These are phyloP conservation scores for Gracilaria vermiculophylla DNA, from an alignment of 23 red algal genomes.

Conservation along the genomic window DNA sequence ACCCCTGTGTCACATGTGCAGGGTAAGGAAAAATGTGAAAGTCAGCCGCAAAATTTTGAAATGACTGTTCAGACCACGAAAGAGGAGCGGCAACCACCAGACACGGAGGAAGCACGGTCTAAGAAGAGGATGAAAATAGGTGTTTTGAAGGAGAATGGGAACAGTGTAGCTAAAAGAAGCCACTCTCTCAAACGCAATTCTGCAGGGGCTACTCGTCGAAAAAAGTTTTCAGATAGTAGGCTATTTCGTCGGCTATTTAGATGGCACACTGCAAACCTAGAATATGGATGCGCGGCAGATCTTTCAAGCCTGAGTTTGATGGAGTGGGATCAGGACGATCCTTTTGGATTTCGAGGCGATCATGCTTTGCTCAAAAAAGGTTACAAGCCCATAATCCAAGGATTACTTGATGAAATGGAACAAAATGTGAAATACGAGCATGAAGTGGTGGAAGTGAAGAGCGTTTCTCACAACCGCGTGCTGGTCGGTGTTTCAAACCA, in stretches of 20 bases:
- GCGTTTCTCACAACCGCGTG: conserved; percentile 2
- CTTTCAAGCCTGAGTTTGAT: conserved; percentile 55
- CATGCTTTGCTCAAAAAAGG: conserved; percentile 78
- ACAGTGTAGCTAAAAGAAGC: background rate
- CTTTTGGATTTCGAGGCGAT: conserved; percentile 78
- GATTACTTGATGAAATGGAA: conserved; percentile 58
- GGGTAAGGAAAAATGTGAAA: background rate
- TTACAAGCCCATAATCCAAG: conserved; percentile 58
- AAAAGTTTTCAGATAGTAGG: background rate
- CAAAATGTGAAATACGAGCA: conserved; percentile 26
- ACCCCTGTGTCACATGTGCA: background rate
- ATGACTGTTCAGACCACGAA: background rate
- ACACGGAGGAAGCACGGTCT: background rate
- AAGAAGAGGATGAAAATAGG: background rate
- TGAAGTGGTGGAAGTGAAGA: conserved; percentile 32
- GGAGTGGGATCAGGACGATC: conserved; percentile 97
- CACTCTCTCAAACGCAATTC: background rate
- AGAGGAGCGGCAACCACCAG: background rate
- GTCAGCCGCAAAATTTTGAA: background rate
- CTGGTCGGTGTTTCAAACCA: conserved; percentile 15
- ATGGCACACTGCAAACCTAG: conserved; percentile 95
- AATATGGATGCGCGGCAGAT: conserved; percentile 89
- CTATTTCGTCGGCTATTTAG: conserved; percentile 45
- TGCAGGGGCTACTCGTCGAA: background rate
- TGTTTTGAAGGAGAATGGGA: background rate